Conservation (phyloP, 1,284 basidiomycete genomes). For the Ceratobasidium sp. region DNA sequence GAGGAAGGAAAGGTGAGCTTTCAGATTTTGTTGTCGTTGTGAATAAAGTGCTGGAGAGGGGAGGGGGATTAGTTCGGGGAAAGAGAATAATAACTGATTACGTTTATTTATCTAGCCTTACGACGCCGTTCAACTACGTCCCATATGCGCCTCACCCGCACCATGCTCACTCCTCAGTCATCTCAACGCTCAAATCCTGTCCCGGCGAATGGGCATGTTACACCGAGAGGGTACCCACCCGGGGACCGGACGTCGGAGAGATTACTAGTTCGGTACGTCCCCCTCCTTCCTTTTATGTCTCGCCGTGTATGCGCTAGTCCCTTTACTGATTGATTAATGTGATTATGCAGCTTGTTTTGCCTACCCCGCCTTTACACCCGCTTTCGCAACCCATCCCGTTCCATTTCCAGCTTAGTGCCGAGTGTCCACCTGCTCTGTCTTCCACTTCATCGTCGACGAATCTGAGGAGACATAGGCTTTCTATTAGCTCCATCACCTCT, state of each 20-base stretch:
- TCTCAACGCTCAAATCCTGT: slow-evolving; percentile 45
- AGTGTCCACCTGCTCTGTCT: slow-evolving; percentile 33
- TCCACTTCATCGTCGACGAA: not conserved
- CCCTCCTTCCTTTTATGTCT: not conserved
- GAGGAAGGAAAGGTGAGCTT: slow-evolving; percentile 38
- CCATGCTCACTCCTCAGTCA: slow-evolving; percentile 43
- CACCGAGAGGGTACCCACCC: slow-evolving; percentile 39
- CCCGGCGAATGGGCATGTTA: slow-evolving; percentile 46
- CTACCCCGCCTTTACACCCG: slow-evolving; percentile 44
- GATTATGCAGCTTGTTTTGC: slow-evolving; percentile 43
- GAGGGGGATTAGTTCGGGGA: not conserved
- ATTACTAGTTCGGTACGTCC: slow-evolving; percentile 42
- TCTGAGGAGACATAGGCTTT: slow-evolving; percentile 2
- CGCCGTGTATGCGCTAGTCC: not conserved
- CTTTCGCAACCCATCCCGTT: slow-evolving; percentile 45
- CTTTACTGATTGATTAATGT: not conserved
- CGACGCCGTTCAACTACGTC: slow-evolving; percentile 43
- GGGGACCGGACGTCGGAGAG: slow-evolving; percentile 40
- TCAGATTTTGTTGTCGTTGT: not conserved
- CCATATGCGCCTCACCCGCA: slow-evolving; percentile 42
- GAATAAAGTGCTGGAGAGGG: not conserved
- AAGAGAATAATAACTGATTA: not conserved
- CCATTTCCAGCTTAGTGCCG: slow-evolving; percentile 44
- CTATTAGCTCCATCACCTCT: slow-evolving; percentile 2
- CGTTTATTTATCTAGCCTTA: slow-evolving; percentile 30